A percentile compares a stretch with the other conserved stretches of the same genome.
Evolutionary conservation across 768 basidiomycete species (phyloP).

Genomic region (Termitomyces sp.): DNA sequence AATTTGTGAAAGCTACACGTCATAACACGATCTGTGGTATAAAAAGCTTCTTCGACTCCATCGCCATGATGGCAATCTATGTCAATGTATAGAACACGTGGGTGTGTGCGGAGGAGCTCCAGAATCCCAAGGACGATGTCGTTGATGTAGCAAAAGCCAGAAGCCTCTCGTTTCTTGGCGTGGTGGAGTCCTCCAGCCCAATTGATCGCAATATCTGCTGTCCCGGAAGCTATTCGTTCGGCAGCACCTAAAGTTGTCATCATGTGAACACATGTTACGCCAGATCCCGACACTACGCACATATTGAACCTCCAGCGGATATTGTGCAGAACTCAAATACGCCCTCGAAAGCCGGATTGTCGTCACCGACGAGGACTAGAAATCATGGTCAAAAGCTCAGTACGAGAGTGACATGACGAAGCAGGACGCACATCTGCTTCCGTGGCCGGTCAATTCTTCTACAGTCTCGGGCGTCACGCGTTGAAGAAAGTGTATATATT

Average conservation of each 20-base stretch:
- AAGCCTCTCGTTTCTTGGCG: constrained; percentile 98
- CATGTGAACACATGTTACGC: background rate
- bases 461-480: constrained; percentile 90
- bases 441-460: constrained; percentile 80
- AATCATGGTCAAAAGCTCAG: background rate
- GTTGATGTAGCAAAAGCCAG: constrained; percentile 99
- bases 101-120: constrained; percentile 80
- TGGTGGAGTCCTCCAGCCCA: constrained; percentile 99
- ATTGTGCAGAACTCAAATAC: constrained; percentile 97
- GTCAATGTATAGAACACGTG: constrained; percentile 94
- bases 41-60: constrained; percentile 98
- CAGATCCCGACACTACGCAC: constrained; percentile 37
- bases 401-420: background rate
- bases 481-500: constrained; percentile 91
- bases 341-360: constrained; percentile 96
- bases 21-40: constrained; percentile 96
- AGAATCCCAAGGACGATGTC: constrained; percentile 94
- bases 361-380: constrained; percentile 73
- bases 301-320: constrained; percentile 92
- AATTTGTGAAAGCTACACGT: constrained; percentile 97
- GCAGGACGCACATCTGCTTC: constrained; percentile 70
- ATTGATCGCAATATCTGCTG: constrained; percentile 92
- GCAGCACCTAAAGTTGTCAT: constrained; percentile 70
- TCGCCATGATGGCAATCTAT: constrained; percentile 99
- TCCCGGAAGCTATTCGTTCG: constrained; percentile 71